A percentile compares a stretch with the other conserved stretches of the same genome.
These are phyloP conservation scores for Ambrosiella cleistominuta DNA, from an alignment of 2,329 filamentous ascomycete genomes.

Conservation along the genomic window DNA sequence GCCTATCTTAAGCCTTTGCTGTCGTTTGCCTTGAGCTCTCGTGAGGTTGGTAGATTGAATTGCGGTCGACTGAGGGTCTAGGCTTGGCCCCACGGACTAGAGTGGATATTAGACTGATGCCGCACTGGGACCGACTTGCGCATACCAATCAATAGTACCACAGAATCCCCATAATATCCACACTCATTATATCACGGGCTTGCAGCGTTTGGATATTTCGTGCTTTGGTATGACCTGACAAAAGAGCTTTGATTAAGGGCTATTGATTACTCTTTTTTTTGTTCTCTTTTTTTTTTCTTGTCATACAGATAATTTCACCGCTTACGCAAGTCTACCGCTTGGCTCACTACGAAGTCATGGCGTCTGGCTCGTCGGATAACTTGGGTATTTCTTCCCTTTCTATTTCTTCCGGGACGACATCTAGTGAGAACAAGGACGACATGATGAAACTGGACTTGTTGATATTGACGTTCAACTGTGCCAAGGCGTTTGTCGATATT, in stretches of 20 bases:
- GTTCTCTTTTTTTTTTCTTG: neutral
- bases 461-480: slow-evolving; percentile 82
- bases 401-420: neutral
- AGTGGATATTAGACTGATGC: no score
- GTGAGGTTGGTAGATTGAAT: no score
- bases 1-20: no score
- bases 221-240: neutral
- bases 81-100: no score
- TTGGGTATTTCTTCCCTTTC: neutral
- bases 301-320: neutral
- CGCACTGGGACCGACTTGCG: no score
- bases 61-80: no score
- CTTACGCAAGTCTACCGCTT: neutral
- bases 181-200: neutral
- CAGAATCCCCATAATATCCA: no score
- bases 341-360: neutral
- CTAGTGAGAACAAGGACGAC: slow-evolving; percentile 7
- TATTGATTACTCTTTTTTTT: neutral
- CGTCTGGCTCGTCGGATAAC: neutral
- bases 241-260: neutral
- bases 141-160: no score
- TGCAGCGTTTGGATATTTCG: neutral
- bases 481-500: slow-evolving; percentile 50
- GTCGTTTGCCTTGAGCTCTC: no score
- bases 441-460: slow-evolving; percentile 42